Percentiles rank a stretch among this genome's conserved stretches.
Evolutionary conservation across 345 rosid genomes (phyloP).

Genomic region (Eucalyptus paniculata): DNA sequence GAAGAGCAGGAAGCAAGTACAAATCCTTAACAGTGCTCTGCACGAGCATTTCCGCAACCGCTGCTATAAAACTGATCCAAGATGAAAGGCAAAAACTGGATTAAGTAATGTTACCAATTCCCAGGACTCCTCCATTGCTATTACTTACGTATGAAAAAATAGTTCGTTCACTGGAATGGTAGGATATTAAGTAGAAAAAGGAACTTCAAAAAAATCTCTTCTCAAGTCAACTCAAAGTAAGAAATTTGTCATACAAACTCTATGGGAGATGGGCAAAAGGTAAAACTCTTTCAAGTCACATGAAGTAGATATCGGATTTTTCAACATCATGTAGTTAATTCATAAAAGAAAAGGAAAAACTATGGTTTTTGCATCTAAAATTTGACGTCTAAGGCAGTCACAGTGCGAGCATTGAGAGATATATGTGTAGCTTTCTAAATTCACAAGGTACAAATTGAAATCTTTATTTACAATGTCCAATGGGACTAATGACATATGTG

Average conservation of each 20-base stretch:
- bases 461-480: not conserved
- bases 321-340: not conserved
- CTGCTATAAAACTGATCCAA: slow-evolving; percentile 53
- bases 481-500: not conserved
- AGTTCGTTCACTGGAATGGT: not conserved
- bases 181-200: not conserved
- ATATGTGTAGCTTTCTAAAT: not conserved
- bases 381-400: not conserved
- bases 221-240: not conserved
- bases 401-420: not conserved
- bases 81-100: not conserved
- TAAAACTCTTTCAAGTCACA: not conserved
- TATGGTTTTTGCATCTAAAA: not conserved
- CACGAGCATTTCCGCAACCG: slow-evolving; percentile 73
- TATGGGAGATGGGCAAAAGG: not conserved
- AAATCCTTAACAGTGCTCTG: slow-evolving; percentile 68
- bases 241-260: not conserved
- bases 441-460: not conserved
- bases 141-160: not conserved
- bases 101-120: not conserved
- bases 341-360: not conserved
- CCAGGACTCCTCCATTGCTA: not conserved
- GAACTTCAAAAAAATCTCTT: not conserved
- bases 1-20: slow-evolving; percentile 82
- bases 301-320: not conserved